These are phyloP conservation scores for Brassica napus DNA, from an alignment of 345 rosid genomes.

Conservation along the genomic window DNA sequence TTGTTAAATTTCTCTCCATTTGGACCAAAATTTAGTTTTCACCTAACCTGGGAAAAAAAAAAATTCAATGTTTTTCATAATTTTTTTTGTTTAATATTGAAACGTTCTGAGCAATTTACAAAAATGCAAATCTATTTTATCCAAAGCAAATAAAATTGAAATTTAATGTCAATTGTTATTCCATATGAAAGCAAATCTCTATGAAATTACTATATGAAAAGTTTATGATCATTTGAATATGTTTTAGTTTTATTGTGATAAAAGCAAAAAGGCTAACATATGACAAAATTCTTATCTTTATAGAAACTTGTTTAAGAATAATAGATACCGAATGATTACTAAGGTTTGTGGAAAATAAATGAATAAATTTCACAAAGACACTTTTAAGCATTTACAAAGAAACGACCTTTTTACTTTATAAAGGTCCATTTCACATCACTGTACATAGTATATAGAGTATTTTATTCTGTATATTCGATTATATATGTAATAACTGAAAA, in stretches of 20 bases:
- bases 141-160: background rate
- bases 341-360: constrained; percentile 6
- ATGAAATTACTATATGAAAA: background rate
- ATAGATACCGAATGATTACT: background rate
- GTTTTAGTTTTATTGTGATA: background rate
- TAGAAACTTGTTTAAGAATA: constrained; percentile 5
- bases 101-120: constrained; percentile 2
- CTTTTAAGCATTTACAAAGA: constrained; percentile 12
- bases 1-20: background rate
- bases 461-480: background rate
- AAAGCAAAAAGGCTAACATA: background rate
- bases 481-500: background rate
- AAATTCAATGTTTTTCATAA: background rate
- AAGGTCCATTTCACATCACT: constrained; percentile 9
- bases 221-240: background rate
- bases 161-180: background rate
- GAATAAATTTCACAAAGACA: background rate
- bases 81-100: background rate
- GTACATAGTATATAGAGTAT: background rate
- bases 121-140: background rate
- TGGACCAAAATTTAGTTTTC: background rate
- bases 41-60: background rate
- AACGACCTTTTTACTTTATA: background rate
- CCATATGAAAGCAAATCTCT: background rate
- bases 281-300: background rate